Evolutionary conservation across 129 eudicot species (phyloP).

Genomic region (Pittosporum tobira): DNA sequence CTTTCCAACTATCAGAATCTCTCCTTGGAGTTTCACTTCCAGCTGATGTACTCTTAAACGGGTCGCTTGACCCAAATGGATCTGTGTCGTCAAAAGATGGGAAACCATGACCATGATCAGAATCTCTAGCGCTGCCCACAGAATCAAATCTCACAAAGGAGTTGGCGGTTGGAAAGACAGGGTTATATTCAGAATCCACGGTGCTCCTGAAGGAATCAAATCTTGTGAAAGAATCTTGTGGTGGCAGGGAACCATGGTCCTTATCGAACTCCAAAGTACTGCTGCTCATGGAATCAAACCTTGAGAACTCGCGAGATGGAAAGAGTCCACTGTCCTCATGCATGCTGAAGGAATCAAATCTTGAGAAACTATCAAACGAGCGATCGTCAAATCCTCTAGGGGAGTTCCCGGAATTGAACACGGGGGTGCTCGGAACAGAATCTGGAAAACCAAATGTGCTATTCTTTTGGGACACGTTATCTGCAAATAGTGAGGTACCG

Average conservation of each 20-base stretch:
- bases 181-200: conserved; percentile 47
- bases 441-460: conserved; percentile 61
- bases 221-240: conserved; percentile 30
- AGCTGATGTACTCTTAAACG: conserved; percentile 41
- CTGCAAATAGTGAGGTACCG: conserved; percentile 33
- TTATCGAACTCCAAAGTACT: conserved; percentile 49
- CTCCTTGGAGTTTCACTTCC: conserved; percentile 50
- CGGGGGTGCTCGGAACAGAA: conserved; percentile 79
- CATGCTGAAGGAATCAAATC: conserved; percentile 38
- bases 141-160: conserved; percentile 59
- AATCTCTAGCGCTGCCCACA: conserved; percentile 37
- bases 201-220: conserved; percentile 56
- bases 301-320: conserved; percentile 36
- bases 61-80: conserved; percentile 52
- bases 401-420: conserved; percentile 39
- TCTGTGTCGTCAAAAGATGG: conserved; percentile 69
- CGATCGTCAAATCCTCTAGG: conserved; percentile 34
- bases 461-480: conserved; percentile 38
- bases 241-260: conserved; percentile 31
- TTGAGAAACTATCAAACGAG: conserved; percentile 37
- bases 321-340: conserved; percentile 45
- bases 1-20: conserved; percentile 73
- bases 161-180: conserved; percentile 44
- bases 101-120: conserved; percentile 39
- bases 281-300: conserved; percentile 71